These are phyloP conservation scores for Linderniella brevidens DNA, from an alignment of 257 asterid species.

Conservation along the genomic window DNA sequence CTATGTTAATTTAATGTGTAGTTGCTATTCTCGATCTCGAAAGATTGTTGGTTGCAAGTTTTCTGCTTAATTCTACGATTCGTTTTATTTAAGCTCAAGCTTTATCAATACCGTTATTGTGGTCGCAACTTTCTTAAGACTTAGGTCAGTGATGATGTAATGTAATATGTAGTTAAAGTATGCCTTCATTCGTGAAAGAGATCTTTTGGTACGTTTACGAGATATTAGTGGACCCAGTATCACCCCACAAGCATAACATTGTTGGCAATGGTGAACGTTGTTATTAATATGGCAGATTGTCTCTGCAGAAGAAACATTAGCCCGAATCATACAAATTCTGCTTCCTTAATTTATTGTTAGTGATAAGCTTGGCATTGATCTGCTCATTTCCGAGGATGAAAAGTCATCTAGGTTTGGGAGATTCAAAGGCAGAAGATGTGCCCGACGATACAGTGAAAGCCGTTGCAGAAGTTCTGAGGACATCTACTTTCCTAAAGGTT, in stretches of 20 bases:
- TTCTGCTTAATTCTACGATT: no score
- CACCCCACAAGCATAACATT: no score
- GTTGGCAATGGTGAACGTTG: no score
- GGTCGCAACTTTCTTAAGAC: no score
- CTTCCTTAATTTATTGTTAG: slow-evolving; percentile 47
- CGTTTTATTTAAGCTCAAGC: no score
- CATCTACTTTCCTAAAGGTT: slow-evolving; percentile 60
- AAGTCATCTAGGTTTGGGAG: slow-evolving; percentile 58
- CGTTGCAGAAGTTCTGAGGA: slow-evolving; percentile 61
- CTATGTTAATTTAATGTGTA: not conserved
- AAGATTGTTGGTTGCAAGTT: no score
- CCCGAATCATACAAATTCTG: not conserved
- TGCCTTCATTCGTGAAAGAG: no score
- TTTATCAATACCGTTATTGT: no score
- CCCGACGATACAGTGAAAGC: slow-evolving; percentile 49
- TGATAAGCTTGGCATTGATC: slow-evolving; percentile 69
- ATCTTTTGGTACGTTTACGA: no score
- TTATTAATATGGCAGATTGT: not conserved
- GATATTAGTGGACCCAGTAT: no score
- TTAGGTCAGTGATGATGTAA: no score
- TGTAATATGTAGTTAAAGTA: no score
- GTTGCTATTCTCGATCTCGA: not conserved
- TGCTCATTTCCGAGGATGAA: slow-evolving; percentile 83
- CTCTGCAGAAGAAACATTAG: not conserved
- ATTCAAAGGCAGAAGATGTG: slow-evolving; percentile 55